Base-by-base conservation (phyloP, 352 stramenopile species). In the Phytopythium ostracodes region DNA sequence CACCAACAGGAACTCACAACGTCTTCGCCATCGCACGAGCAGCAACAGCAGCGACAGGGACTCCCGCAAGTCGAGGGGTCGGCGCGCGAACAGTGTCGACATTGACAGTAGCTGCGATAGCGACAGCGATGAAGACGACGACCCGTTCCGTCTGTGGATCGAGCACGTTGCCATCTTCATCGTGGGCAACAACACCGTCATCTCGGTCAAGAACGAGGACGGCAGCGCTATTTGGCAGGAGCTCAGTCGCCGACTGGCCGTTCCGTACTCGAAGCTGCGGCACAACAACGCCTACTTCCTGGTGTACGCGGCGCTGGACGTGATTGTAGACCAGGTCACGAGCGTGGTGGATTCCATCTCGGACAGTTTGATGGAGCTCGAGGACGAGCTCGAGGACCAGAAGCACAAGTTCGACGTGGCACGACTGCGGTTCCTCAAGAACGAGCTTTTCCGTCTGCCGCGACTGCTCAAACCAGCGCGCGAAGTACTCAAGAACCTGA, bases 251-350 rank as follows among this genome's bases (percentile, higher is more conserved):
- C 77, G 89, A 8, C 62, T 96, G 15, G 81, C 81, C 14, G 84
- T 92, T 33, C 76, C 81, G 43, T 96, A 95, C 71, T 96, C 88
- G n/a, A 96, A 96, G 62, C 67, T 97, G 35, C 81, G 89, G 12
- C 85, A 96, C 64, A 95, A 95, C 60, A 81, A 90, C 57, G 87
- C 86, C 49, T 91, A 94, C 40, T 96, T 95, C 55, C 79, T 97
- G 25, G 77, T 89, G 8, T 96, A 97, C 64, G 77, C 82, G 2
- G 80, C 96, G 43, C 76, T 97, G 11, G 89, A 97, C 67, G 82
- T 92, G 63, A 87, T 94, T 50, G 86, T 96, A 4, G 87, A 97
- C 64, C 74, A 94, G 50, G 76, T 95, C 35, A 92, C 84, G 12
- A 76, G 62, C 49, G 84, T 92, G 15, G 79, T 94, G 17, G 85